Evolutionary conservation across 2,329 filamentous ascomycete genomes (phyloP).

Genomic region (Fusarium sublunatum): DNA sequence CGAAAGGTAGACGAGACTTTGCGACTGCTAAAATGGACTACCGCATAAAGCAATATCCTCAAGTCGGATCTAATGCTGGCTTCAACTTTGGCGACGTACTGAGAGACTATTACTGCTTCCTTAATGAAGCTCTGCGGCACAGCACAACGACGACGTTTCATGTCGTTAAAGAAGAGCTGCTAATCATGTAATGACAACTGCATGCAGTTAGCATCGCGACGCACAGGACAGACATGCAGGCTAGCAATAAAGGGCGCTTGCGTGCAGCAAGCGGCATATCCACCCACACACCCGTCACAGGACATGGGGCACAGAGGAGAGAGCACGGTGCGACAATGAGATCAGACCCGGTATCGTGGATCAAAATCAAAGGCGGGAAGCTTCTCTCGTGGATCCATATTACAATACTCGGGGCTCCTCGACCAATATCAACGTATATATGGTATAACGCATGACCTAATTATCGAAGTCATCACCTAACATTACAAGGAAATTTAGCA

Average conservation of each 20-base stretch:
- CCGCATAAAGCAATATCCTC: constrained; percentile 2
- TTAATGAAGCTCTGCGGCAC: constrained; percentile 17
- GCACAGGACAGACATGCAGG: constrained; percentile 25
- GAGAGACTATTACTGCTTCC: constrained; percentile 3
- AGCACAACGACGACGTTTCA: constrained; percentile 35
- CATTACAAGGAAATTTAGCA: too few species aligned
- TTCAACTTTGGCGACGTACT: background rate
- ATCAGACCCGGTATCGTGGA: constrained; percentile 43
- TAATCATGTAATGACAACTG: constrained; percentile 37
- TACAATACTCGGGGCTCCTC: background rate
- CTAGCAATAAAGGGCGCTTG: constrained; percentile 28
- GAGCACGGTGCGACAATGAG: constrained; percentile 45
- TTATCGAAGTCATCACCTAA: too few species aligned
- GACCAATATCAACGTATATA: too few species aligned
- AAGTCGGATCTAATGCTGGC: background rate
- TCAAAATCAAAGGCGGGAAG: constrained; percentile 36
- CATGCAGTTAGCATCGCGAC: constrained; percentile 38
- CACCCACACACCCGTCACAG: constrained; percentile 34
- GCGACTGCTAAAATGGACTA: background rate
- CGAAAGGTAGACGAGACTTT: constrained; percentile 10
- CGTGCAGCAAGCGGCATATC: constrained; percentile 17
- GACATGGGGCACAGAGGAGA: constrained; percentile 22
- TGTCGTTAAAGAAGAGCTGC: constrained; percentile 35
- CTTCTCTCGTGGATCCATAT: constrained; percentile 19
- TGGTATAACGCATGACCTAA: too few species aligned